Base-by-base conservation (phyloP, 179 eudicot genomes). In the Corrigiola litoralis region DNA sequence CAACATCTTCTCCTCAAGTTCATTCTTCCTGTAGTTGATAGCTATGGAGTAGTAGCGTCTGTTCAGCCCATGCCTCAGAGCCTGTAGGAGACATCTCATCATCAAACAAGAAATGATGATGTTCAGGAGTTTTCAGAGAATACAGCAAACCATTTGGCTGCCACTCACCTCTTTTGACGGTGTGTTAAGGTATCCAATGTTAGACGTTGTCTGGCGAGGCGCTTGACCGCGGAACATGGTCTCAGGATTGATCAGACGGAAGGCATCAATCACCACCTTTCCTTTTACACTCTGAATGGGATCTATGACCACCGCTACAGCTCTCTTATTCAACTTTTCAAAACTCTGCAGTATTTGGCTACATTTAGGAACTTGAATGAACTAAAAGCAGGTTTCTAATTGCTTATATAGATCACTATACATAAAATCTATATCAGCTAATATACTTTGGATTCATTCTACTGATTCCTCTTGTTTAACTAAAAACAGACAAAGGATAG, bases 151-250 rank as follows among this genome's bases (percentile, higher is more conserved):
- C n/a, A n/a, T n/a, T n/a, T n/a, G n/a, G n/a, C n/a, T n/a, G n/a
- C n/a, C 24, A 70, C 78, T 61, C 61, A 89, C 96, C 79, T 92
- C 95, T 66, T 89, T 92, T 24, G 97, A 92, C 18, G 97, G 97
- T 79, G 89, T 92, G 69, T 91, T 91, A 24, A 92, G 89, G 82
- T 92, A 95, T 12, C 96, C 97, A 57, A 92, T 87, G 71, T 92
- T 92, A 50, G 98, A 92, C 20, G 98, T 92, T 33, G 98, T 92
- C 75, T 89, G 98, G 33, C 98, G 81, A 25, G 98, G 96, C 67
- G 89, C 98, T 74, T 92, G 98, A 41, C 98, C 96, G 72, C 89
- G 98, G 96, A 92, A 89, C 96, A 92, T 87, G 36, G 96, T 92
- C 71, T 92, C 96, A 21, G 96, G 96, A 68, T 89, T 92, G 67